These are phyloP conservation scores for Chlorella ohadii DNA, from an alignment of 139 green algal genomes.

Conservation along the genomic window DNA sequence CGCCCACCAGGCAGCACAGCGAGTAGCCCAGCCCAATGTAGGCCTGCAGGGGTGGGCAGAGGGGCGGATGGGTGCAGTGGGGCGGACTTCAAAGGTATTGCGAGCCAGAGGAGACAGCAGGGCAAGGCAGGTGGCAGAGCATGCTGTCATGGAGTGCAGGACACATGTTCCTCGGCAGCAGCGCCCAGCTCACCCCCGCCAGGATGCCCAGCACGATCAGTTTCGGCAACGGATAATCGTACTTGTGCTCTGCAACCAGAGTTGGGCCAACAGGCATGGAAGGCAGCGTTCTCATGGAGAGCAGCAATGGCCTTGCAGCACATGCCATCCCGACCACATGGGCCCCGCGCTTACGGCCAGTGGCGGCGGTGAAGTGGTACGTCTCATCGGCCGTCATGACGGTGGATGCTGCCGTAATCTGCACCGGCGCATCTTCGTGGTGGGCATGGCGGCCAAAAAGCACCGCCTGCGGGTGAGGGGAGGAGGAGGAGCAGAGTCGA, in stretches of 20 bases:
- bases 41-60: neutral
- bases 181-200: neutral
- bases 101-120: neutral
- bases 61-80: neutral
- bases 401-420: neutral
- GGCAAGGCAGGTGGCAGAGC: too few species aligned
- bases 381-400: conserved; percentile 25
- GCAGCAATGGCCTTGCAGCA: too few species aligned
- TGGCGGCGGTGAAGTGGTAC: conserved; percentile 4
- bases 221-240: neutral
- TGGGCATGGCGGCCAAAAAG: neutral
- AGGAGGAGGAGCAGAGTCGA: too few species aligned
- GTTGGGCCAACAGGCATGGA: too few species aligned
- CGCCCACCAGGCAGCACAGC: conserved; percentile 18
- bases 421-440: neutral
- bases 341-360: neutral
- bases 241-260: neutral
- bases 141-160: too few species aligned
- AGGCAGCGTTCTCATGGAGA: too few species aligned
- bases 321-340: too few species aligned
- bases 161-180: too few species aligned
- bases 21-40: conserved; percentile 28
- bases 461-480: neutral
- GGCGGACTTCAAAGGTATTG: too few species aligned
- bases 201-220: neutral